phyloP scores from a whole-genome alignment of 1,284 basidiomycete species.

The Boletus semigastroideus region DNA sequence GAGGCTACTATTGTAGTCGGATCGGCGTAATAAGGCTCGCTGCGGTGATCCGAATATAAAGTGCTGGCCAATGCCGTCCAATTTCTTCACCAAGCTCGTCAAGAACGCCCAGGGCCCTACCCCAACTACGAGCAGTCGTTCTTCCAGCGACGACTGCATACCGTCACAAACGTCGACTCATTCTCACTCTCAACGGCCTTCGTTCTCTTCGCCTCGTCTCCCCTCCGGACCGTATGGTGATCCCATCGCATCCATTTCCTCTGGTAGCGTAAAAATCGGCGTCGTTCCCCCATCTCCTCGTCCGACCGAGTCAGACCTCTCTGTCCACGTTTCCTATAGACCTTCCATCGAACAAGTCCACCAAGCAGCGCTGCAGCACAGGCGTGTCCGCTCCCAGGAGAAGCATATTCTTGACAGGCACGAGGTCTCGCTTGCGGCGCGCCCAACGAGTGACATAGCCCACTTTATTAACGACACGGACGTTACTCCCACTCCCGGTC shows the following conservation, averaged over 20 bases:
- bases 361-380: slow-evolving; percentile 22
- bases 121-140: not conserved
- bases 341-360: slow-evolving; percentile 25
- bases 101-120: slow-evolving; percentile 29
- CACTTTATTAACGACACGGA: slow-evolving; percentile 25
- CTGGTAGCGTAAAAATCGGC: slow-evolving; percentile 30
- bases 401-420: slow-evolving; percentile 30
- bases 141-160: slow-evolving; percentile 4
- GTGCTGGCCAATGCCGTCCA: slow-evolving; percentile 42
- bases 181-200: slow-evolving; percentile 28
- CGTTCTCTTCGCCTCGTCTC: slow-evolving; percentile 22
- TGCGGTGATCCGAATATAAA: not conserved
- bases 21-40: slow-evolving; percentile 2
- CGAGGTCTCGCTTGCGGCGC: slow-evolving; percentile 36
- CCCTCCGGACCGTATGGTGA: slow-evolving; percentile 4
- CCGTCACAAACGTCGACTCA: slow-evolving; percentile 5
- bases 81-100: slow-evolving; percentile 51
- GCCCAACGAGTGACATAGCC: slow-evolving; percentile 25
- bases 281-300: slow-evolving; percentile 31
- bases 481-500: slow-evolving; percentile 28
- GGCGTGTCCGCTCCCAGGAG: slow-evolving; percentile 33
- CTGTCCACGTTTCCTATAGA: not conserved
- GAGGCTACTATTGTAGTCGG: not conserved
- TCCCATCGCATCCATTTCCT: slow-evolving; percentile 26
- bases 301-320: slow-evolving; percentile 20